These are phyloP conservation scores for Boletus vermiculosoides DNA, from an alignment of 768 basidiomycete genomes.

Conservation along the genomic window DNA sequence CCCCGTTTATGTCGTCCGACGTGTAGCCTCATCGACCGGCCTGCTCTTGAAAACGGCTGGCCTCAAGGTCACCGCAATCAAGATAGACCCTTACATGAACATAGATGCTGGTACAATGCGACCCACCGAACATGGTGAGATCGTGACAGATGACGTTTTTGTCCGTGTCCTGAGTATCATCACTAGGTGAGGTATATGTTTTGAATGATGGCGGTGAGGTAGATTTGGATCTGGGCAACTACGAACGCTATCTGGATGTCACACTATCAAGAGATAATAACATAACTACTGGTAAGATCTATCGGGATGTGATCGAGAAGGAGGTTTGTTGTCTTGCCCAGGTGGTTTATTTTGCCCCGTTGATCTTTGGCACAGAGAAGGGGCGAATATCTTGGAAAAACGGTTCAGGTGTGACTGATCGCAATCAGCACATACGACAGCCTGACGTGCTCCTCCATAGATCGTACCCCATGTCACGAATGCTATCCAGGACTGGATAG, in stretches of 20 bases:
- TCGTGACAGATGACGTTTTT: slow-evolving; percentile 3
- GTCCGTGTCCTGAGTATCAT: slow-evolving; percentile 21
- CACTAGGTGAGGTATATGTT: slow-evolving; percentile 91
- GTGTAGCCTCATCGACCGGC: slow-evolving; percentile 91
- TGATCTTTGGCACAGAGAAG: slow-evolving; percentile 50
- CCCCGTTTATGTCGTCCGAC: slow-evolving; percentile 23
- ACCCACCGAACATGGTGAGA: slow-evolving; percentile 94
- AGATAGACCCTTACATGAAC: slow-evolving; percentile 99
- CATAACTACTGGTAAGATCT: slow-evolving; percentile 98
- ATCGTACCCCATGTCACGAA: slow-evolving; percentile 96
- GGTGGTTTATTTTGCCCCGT: slow-evolving; percentile 1
- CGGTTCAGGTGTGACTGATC: slow-evolving; percentile 70
- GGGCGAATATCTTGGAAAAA: slow-evolving; percentile 92
- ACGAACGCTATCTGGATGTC: slow-evolving; percentile 95
- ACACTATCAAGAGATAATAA: slow-evolving; percentile 95
- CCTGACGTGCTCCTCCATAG: slow-evolving; percentile 36
- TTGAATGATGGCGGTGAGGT: slow-evolving; percentile 98
- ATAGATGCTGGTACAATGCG: slow-evolving; percentile 99
- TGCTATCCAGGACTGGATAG: slow-evolving; percentile 98
- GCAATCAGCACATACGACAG: not conserved
- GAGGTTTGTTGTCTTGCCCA: slow-evolving; percentile 62
- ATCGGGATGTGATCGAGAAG: slow-evolving; percentile 93
- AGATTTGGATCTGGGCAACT: slow-evolving; percentile 96
- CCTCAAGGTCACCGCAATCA: slow-evolving; percentile 97
- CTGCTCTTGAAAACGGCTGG: slow-evolving; percentile 93